Evolutionary conservation across 2,329 filamentous ascomycete genomes (phyloP).

Genomic region (Penicillium occitanis): DNA sequence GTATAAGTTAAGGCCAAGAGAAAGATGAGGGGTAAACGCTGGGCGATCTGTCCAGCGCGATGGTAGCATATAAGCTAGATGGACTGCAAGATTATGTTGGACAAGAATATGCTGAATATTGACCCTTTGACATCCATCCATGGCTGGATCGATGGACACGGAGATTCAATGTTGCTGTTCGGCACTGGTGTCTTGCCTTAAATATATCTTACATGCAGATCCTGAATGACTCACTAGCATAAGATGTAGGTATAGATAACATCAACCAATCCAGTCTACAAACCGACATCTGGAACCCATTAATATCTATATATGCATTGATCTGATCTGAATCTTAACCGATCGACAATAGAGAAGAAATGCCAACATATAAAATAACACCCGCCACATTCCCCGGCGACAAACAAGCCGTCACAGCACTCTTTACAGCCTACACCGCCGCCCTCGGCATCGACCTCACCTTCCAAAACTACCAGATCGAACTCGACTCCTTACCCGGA

Average conservation of each 20-base stretch:
- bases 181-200: neutral
- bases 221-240: neutral
- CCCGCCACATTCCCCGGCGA: slow-evolving; percentile 46
- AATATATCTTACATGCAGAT: neutral
- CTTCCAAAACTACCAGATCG: slow-evolving; percentile 57
- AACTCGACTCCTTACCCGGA: slow-evolving; percentile 55
- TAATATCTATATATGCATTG: neutral
- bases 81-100: neutral
- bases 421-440: slow-evolving; percentile 46
- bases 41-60: neutral
- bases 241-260: neutral
- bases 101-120: neutral
- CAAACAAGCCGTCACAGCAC: slow-evolving; percentile 40
- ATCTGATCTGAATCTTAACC: too few relatives aligned
- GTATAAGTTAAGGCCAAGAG: neutral
- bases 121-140: neutral
- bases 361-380: slow-evolving; percentile 29
- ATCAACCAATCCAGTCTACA: neutral
- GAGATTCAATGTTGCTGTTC: too few relatives aligned
- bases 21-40: neutral
- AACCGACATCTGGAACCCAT: neutral
- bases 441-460: slow-evolving; percentile 55
- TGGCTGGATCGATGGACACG: too few relatives aligned
- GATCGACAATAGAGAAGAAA: neutral
- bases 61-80: neutral